phyloP scores from a whole-genome alignment of 2,329 filamentous ascomycete species.

The Penicillium sp. region DNA sequence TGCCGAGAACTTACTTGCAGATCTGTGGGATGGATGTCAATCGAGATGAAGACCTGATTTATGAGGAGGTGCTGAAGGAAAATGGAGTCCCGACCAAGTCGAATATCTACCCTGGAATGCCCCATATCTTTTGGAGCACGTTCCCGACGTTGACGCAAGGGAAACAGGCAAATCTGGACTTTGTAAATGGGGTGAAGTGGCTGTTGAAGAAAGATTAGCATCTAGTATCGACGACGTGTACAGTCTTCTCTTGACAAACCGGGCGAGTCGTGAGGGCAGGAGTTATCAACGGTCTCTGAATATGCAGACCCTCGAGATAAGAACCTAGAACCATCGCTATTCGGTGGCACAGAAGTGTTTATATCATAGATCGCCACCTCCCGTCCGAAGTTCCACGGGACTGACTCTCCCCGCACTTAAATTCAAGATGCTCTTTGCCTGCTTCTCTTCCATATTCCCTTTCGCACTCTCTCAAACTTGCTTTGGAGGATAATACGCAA shows the following conservation, averaged over 20 bases:
- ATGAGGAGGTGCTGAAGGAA: constrained; percentile 49
- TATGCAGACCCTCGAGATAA: neutral
- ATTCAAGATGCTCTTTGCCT: neutral
- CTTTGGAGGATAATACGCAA: no score
- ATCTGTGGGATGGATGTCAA: constrained; percentile 52
- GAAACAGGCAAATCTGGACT: no score
- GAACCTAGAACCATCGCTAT: neutral
- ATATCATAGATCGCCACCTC: constrained; percentile 20
- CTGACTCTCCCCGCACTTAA: constrained; percentile 15
- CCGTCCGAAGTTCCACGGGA: constrained; percentile 4
- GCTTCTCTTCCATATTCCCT: neutral
- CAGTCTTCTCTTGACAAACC: no score
- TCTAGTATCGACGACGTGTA: no score
- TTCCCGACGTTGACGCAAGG: no score
- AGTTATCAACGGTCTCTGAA: no score
- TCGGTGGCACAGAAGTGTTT: constrained; percentile 11
- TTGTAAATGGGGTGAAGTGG: no score
- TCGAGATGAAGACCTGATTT: constrained; percentile 54
- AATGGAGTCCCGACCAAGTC: constrained; percentile 46
- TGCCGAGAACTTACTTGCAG: constrained; percentile 46
- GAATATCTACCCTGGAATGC: constrained; percentile 45
- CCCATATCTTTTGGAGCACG: no score
- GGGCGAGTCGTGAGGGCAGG: no score
- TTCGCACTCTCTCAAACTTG: no score
- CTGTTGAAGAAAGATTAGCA: no score